Evolutionary conservation across 2,329 filamentous ascomycete genomes (phyloP).

Genomic region (Stylonectria norvegica): DNA sequence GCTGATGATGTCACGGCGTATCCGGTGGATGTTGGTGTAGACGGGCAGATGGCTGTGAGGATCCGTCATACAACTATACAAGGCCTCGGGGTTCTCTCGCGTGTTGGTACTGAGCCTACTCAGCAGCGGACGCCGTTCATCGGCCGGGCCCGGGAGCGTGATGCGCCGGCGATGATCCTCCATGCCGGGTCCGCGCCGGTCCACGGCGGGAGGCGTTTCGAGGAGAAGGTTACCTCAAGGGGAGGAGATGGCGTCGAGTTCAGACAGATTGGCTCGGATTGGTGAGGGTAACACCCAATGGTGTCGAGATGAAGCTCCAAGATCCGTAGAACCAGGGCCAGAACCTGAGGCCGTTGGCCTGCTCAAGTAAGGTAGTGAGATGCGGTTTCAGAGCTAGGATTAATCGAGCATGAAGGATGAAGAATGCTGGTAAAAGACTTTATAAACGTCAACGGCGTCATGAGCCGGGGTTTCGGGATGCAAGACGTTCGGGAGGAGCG

Average conservation of each 20-base stretch:
- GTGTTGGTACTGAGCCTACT: conserved; percentile 29
- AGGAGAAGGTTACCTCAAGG: too few species aligned
- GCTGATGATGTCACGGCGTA: conserved; percentile 60
- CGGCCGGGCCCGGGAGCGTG: conserved; percentile 26
- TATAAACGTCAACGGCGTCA: background rate
- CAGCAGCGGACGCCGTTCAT: conserved; percentile 37
- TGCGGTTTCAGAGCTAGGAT: background rate
- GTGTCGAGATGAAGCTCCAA: too few species aligned
- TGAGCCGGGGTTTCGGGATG: background rate
- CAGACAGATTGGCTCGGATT: too few species aligned
- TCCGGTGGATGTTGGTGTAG: conserved; percentile 74
- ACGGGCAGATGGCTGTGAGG: conserved; percentile 64
- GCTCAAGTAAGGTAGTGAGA: too few species aligned
- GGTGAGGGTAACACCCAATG: too few species aligned
- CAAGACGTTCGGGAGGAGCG: background rate
- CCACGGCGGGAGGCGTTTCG: too few species aligned
- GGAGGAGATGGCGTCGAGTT: too few species aligned
- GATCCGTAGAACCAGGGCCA: too few species aligned
- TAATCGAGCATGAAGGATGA: background rate
- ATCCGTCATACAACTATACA: conserved; percentile 55
- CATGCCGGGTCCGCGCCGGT: conserved; percentile 10
- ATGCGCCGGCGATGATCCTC: conserved; percentile 29
- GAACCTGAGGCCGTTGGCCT: too few species aligned
- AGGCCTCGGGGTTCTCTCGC: conserved; percentile 30
- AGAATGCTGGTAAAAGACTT: too few species aligned